Evolutionary conservation across 1,139 yeast species (phyloP), one percentile per base, ranked within the genome.

Genomic region (Candida sojae): DNA sequence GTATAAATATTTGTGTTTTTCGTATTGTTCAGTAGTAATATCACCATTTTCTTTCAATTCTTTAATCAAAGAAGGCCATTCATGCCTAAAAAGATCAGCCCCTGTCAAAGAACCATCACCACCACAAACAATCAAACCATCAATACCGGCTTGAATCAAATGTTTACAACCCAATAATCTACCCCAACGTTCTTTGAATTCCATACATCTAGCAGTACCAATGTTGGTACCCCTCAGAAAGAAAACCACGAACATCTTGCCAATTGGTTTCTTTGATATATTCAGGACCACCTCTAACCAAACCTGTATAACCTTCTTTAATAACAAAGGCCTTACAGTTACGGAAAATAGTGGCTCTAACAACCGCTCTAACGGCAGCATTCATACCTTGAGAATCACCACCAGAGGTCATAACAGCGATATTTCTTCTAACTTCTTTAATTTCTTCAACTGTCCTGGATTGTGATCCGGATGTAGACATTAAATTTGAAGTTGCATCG

Each of bases 341-440:
- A 53, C 79, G 72, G 67, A 74, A 83, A 54, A 87, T 84, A 47
- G 88, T 88, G 0, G 92, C 82, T 57, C 95, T 73, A 7, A 86
- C 87, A 46, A 87, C 89, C 1, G 93, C 92, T 56, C 93, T 75
- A 8, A 87, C 93, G 28, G 83, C 86, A 6, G 93, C 89, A 62
- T 85, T 85, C 95, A 87, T 87, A 58, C 95, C 95, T 17, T 89
- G 93, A 42, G 93, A 86, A 64, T 87, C 95, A 61, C 95, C 95
- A 54, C 95, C 95, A 0, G 92, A 85, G 2, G 95, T 87, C 93
- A 87, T 87, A 23, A 87, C 89, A 1, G 88, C 95, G 50, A 87
- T 84, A 63, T 85, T 86, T 45, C 59, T 46, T 38, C 51, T 49
- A 8, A 41, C 41, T 11, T 26, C 32, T 6, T 41, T 38, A 6